A percentile compares a stretch with the other conserved stretches of the same genome.
phyloP scores from a whole-genome alignment of 192 early-diverging fungal species.

The Coemansia sp. region DNA sequence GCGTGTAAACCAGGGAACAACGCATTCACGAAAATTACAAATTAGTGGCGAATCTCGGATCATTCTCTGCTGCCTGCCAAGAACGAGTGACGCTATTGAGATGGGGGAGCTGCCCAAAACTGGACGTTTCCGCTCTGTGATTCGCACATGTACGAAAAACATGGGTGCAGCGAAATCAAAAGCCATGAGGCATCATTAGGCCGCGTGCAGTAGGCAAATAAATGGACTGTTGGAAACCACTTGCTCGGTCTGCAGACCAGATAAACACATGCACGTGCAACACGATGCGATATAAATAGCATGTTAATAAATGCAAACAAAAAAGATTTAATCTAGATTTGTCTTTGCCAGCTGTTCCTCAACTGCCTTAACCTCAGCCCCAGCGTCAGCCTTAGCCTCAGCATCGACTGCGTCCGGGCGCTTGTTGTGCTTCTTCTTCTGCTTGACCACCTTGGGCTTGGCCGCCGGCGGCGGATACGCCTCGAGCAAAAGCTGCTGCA shows the following conservation, averaged over 20 bases:
- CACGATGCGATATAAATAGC: neutral
- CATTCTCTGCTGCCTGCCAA: too few relatives aligned
- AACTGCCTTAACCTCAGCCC: neutral
- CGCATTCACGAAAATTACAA: too few relatives aligned
- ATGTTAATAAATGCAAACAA: too few relatives aligned
- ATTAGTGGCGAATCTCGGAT: too few relatives aligned
- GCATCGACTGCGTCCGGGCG: constrained; percentile 24
- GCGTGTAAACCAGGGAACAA: constrained; percentile 14
- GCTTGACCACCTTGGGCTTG: constrained; percentile 58
- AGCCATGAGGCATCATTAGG: too few relatives aligned
- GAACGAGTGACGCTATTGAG: too few relatives aligned
- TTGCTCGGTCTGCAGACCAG: neutral
- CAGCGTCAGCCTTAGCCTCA: constrained; percentile 8
- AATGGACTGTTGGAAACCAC: too few relatives aligned
- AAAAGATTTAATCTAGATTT: neutral
- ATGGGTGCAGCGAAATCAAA: too few relatives aligned
- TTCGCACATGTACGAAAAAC: too few relatives aligned
- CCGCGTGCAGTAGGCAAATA: too few relatives aligned
- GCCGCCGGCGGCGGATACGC: constrained; percentile 79
- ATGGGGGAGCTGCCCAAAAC: too few relatives aligned
- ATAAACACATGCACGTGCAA: neutral
- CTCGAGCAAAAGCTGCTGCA: constrained; percentile 67
- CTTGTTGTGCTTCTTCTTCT: constrained; percentile 59
- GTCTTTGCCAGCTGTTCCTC: constrained; percentile 6
- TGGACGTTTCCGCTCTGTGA: too few relatives aligned